phyloP scores from a whole-genome alignment of 768 basidiomycete species.

The Russula lepida region DNA sequence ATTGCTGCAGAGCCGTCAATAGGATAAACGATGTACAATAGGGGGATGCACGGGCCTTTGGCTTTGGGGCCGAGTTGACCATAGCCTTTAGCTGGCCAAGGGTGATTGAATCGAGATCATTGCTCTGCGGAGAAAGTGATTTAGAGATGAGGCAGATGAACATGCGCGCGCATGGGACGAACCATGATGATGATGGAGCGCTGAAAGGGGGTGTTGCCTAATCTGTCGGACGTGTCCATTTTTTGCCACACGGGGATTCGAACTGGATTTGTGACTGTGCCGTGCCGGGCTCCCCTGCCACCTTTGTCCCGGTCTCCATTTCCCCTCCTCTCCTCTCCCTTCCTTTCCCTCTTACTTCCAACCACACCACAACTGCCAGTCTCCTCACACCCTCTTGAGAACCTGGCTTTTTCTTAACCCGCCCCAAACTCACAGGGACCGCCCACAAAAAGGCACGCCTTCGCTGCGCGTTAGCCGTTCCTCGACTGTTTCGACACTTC shows the following conservation, averaged over 20 bases:
- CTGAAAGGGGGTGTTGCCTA: background rate
- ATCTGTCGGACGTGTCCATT: constrained; percentile 1
- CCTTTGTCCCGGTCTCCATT: constrained; percentile 16
- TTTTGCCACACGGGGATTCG: constrained; percentile 11
- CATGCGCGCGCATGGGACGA: background rate
- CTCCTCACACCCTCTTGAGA: constrained; percentile 4
- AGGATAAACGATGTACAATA: background rate
- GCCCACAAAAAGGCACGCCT: constrained; percentile 77
- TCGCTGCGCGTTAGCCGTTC: constrained; percentile 81
- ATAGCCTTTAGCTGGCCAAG: constrained; percentile 74
- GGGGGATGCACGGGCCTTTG: constrained; percentile 45
- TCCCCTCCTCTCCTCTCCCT: constrained; percentile 13
- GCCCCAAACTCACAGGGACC: constrained; percentile 15
- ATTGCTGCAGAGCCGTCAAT: constrained; percentile 47
- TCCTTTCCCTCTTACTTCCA: constrained; percentile 23
- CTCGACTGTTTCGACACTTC: constrained; percentile 21
- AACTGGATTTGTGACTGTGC: constrained; percentile 16
- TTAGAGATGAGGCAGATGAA: background rate
- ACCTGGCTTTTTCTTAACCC: constrained; percentile 7
- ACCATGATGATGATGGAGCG: constrained; percentile 2
- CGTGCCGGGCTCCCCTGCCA: constrained; percentile 19
- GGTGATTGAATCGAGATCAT: constrained; percentile 61
- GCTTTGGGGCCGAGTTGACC: constrained; percentile 60
- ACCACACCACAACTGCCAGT: constrained; percentile 25
- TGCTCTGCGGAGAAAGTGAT: constrained; percentile 8